Evolutionary conservation across 2,329 filamentous ascomycete species (phyloP).

Genomic region (Cladophialophora exuberans): DNA sequence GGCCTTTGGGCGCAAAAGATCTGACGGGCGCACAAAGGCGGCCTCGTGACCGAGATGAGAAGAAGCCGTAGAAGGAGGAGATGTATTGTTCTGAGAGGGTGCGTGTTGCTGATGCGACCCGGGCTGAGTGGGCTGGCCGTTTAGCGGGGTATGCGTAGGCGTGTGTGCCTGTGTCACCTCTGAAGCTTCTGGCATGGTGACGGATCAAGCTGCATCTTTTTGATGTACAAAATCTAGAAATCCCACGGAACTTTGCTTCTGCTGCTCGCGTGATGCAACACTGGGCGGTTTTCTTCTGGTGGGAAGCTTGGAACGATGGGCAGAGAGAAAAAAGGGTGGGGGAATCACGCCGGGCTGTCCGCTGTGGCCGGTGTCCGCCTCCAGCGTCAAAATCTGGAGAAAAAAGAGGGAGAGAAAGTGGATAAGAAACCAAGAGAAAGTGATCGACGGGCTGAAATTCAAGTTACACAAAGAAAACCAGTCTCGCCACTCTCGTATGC

Average conservation of each 20-base stretch:
- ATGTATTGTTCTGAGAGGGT: slow-evolving; percentile 27
- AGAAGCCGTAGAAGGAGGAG: slow-evolving; percentile 20
- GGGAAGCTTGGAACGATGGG: not conserved
- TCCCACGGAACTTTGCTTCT: slow-evolving; percentile 8
- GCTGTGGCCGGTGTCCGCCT: too few relatives aligned
- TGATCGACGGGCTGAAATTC: not conserved
- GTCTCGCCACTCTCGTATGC: not conserved
- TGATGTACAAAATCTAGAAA: not conserved
- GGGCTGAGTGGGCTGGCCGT: slow-evolving; percentile 14
- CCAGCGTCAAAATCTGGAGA: slow-evolving; percentile 4
- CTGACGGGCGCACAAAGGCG: slow-evolving; percentile 53
- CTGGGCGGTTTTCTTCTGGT: not conserved
- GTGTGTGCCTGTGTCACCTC: slow-evolving; percentile 26
- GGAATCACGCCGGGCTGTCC: not conserved
- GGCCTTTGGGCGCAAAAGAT: slow-evolving; percentile 48
- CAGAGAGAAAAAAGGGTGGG: not conserved
- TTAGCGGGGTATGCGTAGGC: slow-evolving; percentile 13
- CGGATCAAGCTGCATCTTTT: slow-evolving; percentile 23
- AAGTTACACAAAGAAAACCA: not conserved
- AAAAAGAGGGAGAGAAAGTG: not conserved
- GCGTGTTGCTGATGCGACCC: slow-evolving; percentile 21
- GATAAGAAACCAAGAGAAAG: not conserved
- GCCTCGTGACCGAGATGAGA: slow-evolving; percentile 44
- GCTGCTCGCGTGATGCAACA: not conserved
- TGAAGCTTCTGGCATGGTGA: slow-evolving; percentile 27